A percentile compares a stretch with the other conserved stretches of the same genome.
Evolutionary conservation across 225 moss, liverwort and hornwort species (phyloP).

Genomic region (Polytrichum commune): DNA sequence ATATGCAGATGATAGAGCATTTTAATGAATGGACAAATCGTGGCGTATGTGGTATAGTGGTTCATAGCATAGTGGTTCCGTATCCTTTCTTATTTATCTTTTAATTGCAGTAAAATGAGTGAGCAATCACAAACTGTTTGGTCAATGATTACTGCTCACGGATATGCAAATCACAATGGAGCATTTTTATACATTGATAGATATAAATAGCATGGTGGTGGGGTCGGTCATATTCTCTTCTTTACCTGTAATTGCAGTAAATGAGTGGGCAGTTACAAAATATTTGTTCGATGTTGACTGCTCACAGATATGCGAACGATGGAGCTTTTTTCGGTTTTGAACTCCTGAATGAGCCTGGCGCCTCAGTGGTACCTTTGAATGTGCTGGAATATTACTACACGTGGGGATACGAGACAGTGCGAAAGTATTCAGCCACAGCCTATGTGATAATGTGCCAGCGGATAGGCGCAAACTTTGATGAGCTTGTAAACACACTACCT

Average conservation of each 20-base stretch:
- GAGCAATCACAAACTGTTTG: no score
- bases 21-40: not conserved
- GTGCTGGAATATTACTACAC: constrained; percentile 43
- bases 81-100: not conserved
- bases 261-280: no score
- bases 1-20: not conserved
- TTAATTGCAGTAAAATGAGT: not conserved
- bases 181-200: not conserved
- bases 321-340: constrained; percentile 35
- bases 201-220: not conserved
- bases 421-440: constrained; percentile 27
- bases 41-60: not conserved
- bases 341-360: constrained; percentile 37
- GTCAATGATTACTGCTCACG: no score
- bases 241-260: not conserved
- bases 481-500: constrained; percentile 30
- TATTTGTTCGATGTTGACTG: not conserved
- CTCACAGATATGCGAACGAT: constrained; percentile 30
- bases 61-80: no score
- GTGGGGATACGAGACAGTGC: constrained; percentile 30
- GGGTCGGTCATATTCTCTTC: not conserved
- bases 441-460: constrained; percentile 51
- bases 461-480: constrained; percentile 30
- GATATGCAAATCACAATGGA: not conserved
- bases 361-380: constrained; percentile 16